Conservation (phyloP, 192 early-diverging fungal genomes). For the Coemansia sp. region DNA sequence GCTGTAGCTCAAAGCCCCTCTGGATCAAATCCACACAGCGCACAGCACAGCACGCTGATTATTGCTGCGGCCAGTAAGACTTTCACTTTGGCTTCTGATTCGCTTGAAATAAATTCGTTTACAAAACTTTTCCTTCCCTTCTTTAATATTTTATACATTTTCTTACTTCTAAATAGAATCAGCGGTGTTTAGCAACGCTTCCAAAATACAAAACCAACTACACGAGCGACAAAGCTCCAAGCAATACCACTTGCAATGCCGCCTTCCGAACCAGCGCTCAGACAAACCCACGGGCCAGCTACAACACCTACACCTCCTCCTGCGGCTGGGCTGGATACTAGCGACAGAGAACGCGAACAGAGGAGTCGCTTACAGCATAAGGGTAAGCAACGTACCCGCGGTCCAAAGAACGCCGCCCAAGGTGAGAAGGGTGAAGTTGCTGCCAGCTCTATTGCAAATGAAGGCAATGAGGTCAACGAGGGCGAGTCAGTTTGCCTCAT, state of each 20-base stretch:
- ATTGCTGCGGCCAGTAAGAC: not conserved
- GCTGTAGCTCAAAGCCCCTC: too few species aligned
- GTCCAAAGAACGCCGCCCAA: not conserved
- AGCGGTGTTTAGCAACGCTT: not conserved
- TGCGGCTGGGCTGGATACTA: not conserved
- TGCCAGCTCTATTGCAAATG: not conserved
- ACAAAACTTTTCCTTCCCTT: not conserved
- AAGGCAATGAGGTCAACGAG: not conserved
- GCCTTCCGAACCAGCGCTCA: not conserved
- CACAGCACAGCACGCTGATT: too few species aligned
- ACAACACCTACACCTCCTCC: not conserved
- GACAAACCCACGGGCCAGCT: not conserved
- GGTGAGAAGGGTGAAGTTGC: not conserved
- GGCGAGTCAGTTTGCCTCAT: constrained; percentile 74
- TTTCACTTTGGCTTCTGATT: not conserved
- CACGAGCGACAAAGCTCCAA: not conserved
- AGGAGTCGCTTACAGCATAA: not conserved
- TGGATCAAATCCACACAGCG: not conserved
- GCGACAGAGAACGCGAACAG: not conserved
- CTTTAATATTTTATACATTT: not conserved
- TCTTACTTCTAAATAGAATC: not conserved
- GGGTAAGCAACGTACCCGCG: constrained; percentile 5
- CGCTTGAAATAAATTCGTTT: not conserved
- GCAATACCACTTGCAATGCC: not conserved
- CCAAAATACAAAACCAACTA: not conserved